Evolutionary conservation across 805 yeast genomes (phyloP), one percentile per base, ranked within the genome.

Genomic region (Metschnikowia cerradonensis): DNA sequence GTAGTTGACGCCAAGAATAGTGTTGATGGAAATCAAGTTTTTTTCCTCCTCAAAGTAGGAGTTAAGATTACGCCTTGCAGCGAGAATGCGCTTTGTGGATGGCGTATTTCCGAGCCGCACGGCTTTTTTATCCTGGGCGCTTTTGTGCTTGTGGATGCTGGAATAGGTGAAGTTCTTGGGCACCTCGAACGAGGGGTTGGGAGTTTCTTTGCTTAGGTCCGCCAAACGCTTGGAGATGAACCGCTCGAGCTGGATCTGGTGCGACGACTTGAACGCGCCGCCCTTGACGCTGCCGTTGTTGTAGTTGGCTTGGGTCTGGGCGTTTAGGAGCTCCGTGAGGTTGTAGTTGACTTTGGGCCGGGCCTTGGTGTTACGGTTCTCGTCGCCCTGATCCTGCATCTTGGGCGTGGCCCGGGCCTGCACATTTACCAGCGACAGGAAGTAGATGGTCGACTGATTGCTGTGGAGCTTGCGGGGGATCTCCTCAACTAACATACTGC

Each of bases 1-100:
- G 57, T 64, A 74, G 54, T 71, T 72, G 42, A 70, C 63, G 41
- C 66, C 65, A 48, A 73, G 63, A n/a, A 74, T 73, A 31, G 76
- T 60, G 56, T 74, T 74, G 46, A 73, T 65, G 20, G 76, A 65
- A 10, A 74, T 69, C 56, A 72, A 63, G 59, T 74, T 73, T 31
- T 75, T 60, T 52, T 74, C 78, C 54, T 74, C 78, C 58, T 74
- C 78, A 50, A 73, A 73, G 53, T 73, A 73, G 67, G 67, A 69
- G 50, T 70, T 72, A 56, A 74, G 66, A 58, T 72, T 74, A 37
- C 78, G 61, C 32, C 72, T 60, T 0, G 78, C 76, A 26, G 77
- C 69, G 31, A 74, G 55, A 17, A 74, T 72, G 45, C 62, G 66
- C 58, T 73, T 73, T 3, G 78, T 71, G 11, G 75, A 62, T 7